Evolutionary conservation across 352 stramenopile genomes (phyloP), one percentile per base, ranked within the genome.

Genomic region (Pythium monospermum): DNA sequence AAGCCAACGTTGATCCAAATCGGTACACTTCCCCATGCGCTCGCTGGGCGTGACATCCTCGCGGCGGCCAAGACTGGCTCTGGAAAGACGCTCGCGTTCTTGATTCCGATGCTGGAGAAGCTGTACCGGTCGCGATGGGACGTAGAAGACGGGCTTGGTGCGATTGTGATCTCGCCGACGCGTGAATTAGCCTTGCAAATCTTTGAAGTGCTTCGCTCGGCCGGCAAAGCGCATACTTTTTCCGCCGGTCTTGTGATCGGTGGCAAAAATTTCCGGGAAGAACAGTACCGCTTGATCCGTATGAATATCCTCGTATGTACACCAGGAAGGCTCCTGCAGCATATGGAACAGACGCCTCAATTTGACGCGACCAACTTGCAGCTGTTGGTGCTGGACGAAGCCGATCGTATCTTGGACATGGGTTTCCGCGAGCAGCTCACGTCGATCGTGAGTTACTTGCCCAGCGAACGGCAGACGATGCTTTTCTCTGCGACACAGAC

Each of bases 391-490:
- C 95, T 99, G 54, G 97, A 99, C 64, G 97, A 99, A 71, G 97
- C 97, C 4, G 97, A 99, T 73, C 80, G 97, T 22, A 99, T 99
- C 52, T 64, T 99, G 26, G 95, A 99, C 71, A 90, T 99, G 67
- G 97, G 97, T 6, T 99, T 99, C 73, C 95, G 98, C 56, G 92
- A 98, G 59, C 96, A 99, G 70, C 85, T 99, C 58, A 77, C 91
- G 22, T 72, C 85, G 19, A 99, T 99, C 64, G 83, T 99, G 36
- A 94, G 95, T 57, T 84, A 98, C 50, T 73, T 99, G 39, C 97
- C 96, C 19, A 45, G 69, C 21, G 71, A 80, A 36, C 73, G 95
- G n/a, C 96, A 99, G 73, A 99, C 94, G 16, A 90, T 98, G 69
- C 72, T 99, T 3, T 99, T 98, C 65, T 98, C 85, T 15, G 96